phyloP scores from a whole-genome alignment of 2,329 filamentous ascomycete genomes.

The Trichoderma sp. region DNA sequence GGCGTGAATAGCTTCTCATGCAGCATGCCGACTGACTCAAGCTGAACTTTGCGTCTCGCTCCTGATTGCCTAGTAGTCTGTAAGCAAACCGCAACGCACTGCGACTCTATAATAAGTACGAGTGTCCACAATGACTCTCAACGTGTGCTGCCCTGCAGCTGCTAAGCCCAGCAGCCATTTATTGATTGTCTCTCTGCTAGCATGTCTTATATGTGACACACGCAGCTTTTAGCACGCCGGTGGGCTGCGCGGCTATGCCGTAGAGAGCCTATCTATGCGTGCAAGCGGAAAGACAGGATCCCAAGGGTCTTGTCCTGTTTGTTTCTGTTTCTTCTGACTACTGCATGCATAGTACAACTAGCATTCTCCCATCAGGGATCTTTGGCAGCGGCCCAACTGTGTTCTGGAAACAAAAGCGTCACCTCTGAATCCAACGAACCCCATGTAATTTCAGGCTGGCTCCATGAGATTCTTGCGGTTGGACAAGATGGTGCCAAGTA shows the following conservation, averaged over 20 bases:
- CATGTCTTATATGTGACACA: conserved; percentile 16
- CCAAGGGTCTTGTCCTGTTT: background rate
- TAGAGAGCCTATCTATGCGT: background rate
- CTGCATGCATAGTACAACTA: no score
- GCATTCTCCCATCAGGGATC: background rate
- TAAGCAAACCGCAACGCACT: no score
- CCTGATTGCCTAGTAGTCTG: no score
- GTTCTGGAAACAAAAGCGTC: conserved; percentile 1
- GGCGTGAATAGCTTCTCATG: background rate
- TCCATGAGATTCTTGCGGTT: background rate
- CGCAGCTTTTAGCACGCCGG: background rate
- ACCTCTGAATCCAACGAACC: background rate
- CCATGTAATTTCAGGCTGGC: conserved; percentile 1
- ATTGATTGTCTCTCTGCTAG: conserved; percentile 20
- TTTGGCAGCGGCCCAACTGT: background rate
- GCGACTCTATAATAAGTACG: background rate
- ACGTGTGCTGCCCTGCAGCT: conserved; percentile 1
- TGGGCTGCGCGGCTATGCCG: conserved; percentile 12
- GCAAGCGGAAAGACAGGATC: background rate
- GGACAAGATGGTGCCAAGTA: background rate
- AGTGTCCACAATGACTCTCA: conserved; percentile 12
- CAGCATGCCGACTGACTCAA: background rate
- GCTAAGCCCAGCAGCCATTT: conserved; percentile 1
- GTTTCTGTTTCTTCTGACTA: background rate
- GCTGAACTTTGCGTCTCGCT: background rate